These are phyloP conservation scores for Cutaneotrichosporon spelunceum DNA, from an alignment of 1,284 basidiomycete species.

Conservation along the genomic window DNA sequence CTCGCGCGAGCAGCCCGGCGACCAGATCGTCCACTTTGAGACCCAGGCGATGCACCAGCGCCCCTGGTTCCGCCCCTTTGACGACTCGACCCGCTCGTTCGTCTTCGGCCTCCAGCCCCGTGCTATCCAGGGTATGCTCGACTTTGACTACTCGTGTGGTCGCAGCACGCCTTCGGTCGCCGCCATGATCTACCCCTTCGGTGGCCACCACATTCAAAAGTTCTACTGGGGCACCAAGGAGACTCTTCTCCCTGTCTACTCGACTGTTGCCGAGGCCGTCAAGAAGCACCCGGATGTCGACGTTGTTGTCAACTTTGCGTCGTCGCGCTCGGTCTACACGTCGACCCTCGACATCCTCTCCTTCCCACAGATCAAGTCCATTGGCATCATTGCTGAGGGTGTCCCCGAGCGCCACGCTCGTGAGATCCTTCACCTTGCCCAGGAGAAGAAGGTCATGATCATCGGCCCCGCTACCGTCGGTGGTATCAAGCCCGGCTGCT, in stretches of 20 bases:
- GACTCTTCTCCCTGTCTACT: constrained; percentile 96
- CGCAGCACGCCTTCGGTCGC: constrained; percentile 90
- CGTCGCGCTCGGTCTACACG: constrained; percentile 88
- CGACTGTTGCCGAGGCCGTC: constrained; percentile 84
- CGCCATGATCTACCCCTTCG: constrained; percentile 99
- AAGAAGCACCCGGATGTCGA: constrained; percentile 96
- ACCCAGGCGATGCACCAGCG: constrained; percentile 54
- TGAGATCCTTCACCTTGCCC: constrained; percentile 87
- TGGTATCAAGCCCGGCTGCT: constrained; percentile 99
- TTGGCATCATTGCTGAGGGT: constrained; percentile 97
- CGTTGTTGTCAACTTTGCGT: constrained; percentile 98
- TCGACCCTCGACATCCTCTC: constrained; percentile 87
- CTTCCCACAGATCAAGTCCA: constrained; percentile 69
- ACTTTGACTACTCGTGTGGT: constrained; percentile 98
- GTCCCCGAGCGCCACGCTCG: constrained; percentile 96
- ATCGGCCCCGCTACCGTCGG: constrained; percentile 98
- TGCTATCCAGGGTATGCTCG: constrained; percentile 99
- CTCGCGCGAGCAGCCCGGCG: constrained; percentile 60
- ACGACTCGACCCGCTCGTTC: constrained; percentile 86
- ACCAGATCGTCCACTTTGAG: constrained; percentile 81
- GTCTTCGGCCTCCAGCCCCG: constrained; percentile 98
- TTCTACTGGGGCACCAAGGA: constrained; percentile 99
- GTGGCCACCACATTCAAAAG: constrained; percentile 99
- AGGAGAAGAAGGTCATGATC: constrained; percentile 84
- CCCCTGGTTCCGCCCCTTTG: constrained; percentile 84